Base-by-base conservation (phyloP, 2,329 filamentous ascomycete genomes). In the Cercospora citrullina region DNA sequence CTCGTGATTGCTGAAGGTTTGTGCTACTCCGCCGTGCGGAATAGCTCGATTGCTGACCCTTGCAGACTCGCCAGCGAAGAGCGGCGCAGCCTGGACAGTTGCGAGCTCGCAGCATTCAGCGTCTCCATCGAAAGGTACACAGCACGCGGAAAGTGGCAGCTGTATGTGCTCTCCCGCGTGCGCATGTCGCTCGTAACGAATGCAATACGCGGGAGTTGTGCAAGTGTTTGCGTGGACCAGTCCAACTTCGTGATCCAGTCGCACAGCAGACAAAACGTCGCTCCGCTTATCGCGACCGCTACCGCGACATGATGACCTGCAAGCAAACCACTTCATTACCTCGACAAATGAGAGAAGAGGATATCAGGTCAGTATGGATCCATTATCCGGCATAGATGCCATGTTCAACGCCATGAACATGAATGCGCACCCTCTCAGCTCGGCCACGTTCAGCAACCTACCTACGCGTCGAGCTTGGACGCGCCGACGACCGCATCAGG, bases 391-490 rank as follows among this genome's bases (percentile, higher is more conserved):
- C 23, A 53, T 65, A n/a, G 66, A 61, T 39, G 63, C 59, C 33
- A 59, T 68, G 63, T 68, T 68, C 51, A 45, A 39, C 21, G 58
- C 62, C 33, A 65, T 68, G 63, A 55, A 59, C 60, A 59, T 68
- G 63, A 63, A 63, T 18, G 26, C 62, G n/a, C 39, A 58, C 30
- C 39, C 58, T 28, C 30, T 58, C 58, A 36, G 36, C 59, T 62
- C 42, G 63, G 63, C 58, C n/a, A 60, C 58, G 2, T 30, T 26
- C 21, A 31, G 21, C 18, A 55, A 16, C 10, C 45, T 42, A 5
- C 26, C 28, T 5, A 57, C 39, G 23, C 57, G 28, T 60, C 39
- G 64, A 39, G 64, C 58, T 48, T 61, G 64, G 64, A 42, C 64
- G 14, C 64, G 58, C 16, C 64, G 58, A 23, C 28, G 57, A 39